These are phyloP conservation scores for Cordyceps javanica DNA, from an alignment of 2,329 filamentous ascomycete genomes.

Conservation along the genomic window DNA sequence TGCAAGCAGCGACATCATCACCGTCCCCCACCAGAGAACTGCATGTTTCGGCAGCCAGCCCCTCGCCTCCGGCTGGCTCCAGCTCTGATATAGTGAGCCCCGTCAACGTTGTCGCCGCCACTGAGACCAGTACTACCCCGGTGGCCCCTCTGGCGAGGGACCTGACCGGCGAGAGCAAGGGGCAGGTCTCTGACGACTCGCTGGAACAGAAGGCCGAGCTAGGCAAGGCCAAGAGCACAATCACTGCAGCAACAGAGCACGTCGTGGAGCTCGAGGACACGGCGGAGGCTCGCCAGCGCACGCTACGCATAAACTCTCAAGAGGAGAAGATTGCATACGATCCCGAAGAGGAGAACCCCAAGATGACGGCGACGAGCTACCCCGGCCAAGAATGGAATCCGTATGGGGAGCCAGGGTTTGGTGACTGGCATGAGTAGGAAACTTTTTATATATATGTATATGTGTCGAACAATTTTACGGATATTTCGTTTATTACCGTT, in stretches of 20 bases:
- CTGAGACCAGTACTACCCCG: neutral
- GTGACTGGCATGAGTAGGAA: slow-evolving; percentile 17
- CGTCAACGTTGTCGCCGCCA: neutral
- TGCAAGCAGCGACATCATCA: neutral
- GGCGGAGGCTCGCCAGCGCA: slow-evolving; percentile 39
- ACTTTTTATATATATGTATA: neutral
- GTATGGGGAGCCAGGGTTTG: slow-evolving; percentile 31
- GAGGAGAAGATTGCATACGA: slow-evolving; percentile 49
- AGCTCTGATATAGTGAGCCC: neutral
- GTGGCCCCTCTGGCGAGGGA: neutral
- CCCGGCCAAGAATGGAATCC: slow-evolving; percentile 67
- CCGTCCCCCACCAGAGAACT: neutral
- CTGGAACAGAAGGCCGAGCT: slow-evolving; percentile 14
- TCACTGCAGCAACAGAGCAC: slow-evolving; percentile 29
- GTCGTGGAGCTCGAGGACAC: slow-evolving; percentile 35
- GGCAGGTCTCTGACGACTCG: slow-evolving; percentile 5
- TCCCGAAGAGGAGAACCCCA: slow-evolving; percentile 35
- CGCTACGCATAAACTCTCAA: slow-evolving; percentile 36
- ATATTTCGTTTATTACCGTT: neutral
- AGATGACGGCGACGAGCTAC: slow-evolving; percentile 63
- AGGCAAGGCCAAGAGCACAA: neutral
- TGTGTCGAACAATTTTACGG: neutral
- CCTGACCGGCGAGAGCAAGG: slow-evolving; percentile 7
- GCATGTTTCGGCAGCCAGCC: neutral
- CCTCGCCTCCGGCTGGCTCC: neutral